A percentile compares a stretch with the other conserved stretches of the same genome.
These are phyloP conservation scores for Tylopilus orsonianus DNA, from an alignment of 1,284 basidiomycete genomes.

Conservation along the genomic window DNA sequence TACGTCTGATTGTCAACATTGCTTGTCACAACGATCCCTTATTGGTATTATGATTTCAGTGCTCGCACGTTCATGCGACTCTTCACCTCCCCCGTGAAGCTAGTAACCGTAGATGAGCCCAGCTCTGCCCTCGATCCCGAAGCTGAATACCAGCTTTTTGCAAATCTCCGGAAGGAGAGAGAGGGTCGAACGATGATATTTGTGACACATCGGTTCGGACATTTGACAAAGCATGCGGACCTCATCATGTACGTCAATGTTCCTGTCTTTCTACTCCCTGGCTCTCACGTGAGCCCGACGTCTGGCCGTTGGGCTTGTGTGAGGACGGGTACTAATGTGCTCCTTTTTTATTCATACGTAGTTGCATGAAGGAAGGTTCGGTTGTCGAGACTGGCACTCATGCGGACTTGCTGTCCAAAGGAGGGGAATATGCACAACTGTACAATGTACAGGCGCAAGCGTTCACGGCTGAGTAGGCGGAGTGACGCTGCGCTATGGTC, in stretches of 20 bases:
- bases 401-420: constrained; percentile 39
- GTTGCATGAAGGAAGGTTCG: constrained; percentile 59
- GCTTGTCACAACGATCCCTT: neutral
- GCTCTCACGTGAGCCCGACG: neutral
- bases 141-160: constrained; percentile 51
- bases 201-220: constrained; percentile 69
- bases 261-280: neutral
- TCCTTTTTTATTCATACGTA: constrained; percentile 29
- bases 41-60: constrained; percentile 16
- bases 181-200: constrained; percentile 66
- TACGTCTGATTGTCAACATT: constrained; percentile 13
- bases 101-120: constrained; percentile 53
- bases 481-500: too few species aligned
- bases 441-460: constrained; percentile 58
- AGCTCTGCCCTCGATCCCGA: constrained; percentile 54
- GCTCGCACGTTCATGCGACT: constrained; percentile 46
- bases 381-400: constrained; percentile 58
- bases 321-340: neutral
- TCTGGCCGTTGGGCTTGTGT: neutral
- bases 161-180: constrained; percentile 47
- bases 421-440: constrained; percentile 55
- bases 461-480: constrained; percentile 48
- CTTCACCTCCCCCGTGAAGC: constrained; percentile 41
- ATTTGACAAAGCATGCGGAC: constrained; percentile 63
- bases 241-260: constrained; percentile 48